Percentiles rank a stretch among this genome's conserved stretches.
These are phyloP conservation scores for Xylariaceae sp. DNA, from an alignment of 2,329 filamentous ascomycete genomes.

Conservation along the genomic window DNA sequence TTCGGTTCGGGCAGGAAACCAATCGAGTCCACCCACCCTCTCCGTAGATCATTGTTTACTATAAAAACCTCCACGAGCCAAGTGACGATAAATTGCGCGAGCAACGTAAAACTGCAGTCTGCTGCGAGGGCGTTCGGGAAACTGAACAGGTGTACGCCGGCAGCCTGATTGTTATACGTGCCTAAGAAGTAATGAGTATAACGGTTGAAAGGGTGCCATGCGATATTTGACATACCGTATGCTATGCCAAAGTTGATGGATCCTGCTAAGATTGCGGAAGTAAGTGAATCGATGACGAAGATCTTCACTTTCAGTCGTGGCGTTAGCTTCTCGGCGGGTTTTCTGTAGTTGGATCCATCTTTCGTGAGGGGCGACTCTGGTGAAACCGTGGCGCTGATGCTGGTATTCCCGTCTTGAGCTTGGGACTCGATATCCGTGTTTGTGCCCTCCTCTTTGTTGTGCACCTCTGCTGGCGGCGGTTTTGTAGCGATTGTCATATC, in stretches of 20 bases:
- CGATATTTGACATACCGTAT: conserved; percentile 37
- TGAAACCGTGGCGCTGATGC: too few relatives aligned
- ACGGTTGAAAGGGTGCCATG: background rate
- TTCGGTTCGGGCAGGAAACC: conserved; percentile 39
- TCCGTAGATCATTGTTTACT: conserved; percentile 45
- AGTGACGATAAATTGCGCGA: conserved; percentile 48
- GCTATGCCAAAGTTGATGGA: conserved; percentile 51
- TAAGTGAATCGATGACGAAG: conserved; percentile 44
- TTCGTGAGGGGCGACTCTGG: background rate
- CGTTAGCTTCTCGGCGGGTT: conserved; percentile 38
- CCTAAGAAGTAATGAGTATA: conserved; percentile 29
- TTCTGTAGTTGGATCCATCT: conserved; percentile 13
- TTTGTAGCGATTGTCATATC: too few relatives aligned
- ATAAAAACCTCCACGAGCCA: conserved; percentile 47
- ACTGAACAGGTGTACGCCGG: conserved; percentile 40
- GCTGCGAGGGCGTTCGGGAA: conserved; percentile 47
- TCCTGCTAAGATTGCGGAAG: conserved; percentile 44
- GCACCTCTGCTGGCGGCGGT: too few relatives aligned
- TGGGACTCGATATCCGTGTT: too few relatives aligned
- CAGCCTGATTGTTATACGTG: conserved; percentile 43
- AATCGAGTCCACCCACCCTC: conserved; percentile 43
- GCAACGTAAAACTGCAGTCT: conserved; percentile 48
- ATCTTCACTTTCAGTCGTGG: conserved; percentile 46
- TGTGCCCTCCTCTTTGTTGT: too few relatives aligned
- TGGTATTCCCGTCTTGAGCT: too few relatives aligned